Evolutionary conservation across 768 basidiomycete species (phyloP).

Genomic region (Chalciporus piperatus): DNA sequence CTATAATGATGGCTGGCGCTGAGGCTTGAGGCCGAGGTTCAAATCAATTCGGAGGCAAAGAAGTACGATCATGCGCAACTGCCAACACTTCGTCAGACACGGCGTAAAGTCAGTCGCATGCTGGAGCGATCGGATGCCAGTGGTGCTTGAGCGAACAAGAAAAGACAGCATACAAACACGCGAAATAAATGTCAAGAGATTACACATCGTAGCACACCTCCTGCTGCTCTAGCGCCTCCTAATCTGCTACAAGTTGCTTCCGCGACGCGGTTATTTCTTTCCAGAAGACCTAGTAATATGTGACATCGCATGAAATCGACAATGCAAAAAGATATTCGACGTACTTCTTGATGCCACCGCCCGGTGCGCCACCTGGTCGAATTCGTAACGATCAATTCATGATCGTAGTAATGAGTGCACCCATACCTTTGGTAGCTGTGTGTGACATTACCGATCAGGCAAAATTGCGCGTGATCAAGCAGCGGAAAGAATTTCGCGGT

Average conservation of each 20-base stretch:
- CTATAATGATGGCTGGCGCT: too few species aligned
- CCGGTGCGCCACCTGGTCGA: constrained; percentile 59
- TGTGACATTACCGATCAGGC: constrained; percentile 1
- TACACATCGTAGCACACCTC: background rate
- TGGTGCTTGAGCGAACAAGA: too few species aligned
- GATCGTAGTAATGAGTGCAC: background rate
- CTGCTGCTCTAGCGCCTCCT: background rate
- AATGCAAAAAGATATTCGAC: constrained; percentile 26
- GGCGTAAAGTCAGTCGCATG: too few species aligned
- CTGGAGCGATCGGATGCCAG: too few species aligned
- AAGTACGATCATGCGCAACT: too few species aligned
- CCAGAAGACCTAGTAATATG: constrained; percentile 55
- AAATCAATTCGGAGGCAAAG: too few species aligned
- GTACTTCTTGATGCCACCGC: constrained; percentile 85
- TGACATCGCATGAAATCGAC: constrained; percentile 5
- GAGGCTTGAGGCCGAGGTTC: too few species aligned
- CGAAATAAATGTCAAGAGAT: background rate
- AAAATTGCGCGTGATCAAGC: constrained; percentile 33
- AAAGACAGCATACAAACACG: constrained; percentile 2
- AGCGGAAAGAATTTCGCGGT: too few species aligned
- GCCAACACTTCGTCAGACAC: too few species aligned
- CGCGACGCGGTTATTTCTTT: constrained; percentile 54
- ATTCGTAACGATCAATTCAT: constrained; percentile 1
- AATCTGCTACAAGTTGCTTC: background rate
- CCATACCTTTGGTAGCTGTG: constrained; percentile 31